Evolutionary conservation across 345 rosid genomes (phyloP), one percentile per base, ranked within the genome.

Genomic region (Citrus maxima): DNA sequence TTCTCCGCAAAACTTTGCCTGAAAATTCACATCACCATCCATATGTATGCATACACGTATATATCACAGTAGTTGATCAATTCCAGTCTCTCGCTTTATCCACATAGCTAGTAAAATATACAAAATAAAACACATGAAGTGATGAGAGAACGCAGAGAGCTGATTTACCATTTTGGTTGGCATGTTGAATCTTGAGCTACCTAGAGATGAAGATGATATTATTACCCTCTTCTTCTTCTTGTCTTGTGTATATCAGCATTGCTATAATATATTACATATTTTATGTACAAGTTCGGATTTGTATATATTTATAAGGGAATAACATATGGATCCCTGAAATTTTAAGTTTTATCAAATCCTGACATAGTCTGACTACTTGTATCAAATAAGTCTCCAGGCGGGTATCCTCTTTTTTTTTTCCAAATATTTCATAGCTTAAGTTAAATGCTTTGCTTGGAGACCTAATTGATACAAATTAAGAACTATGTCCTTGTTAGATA

Each of bases 1-100:
- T 37, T 69, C 77, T 73, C 60, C 75, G 79, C 80, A 54, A 42
- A 77, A 56, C 38, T 81, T 79, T 27, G 79, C 85, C 92, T 90
- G 93, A 77, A 75, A 80, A 66, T 32, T 35, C 42, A 63, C 18
- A 25, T 28, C 35, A 12, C 18, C 49, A 46, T 2, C 70, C 60
- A 63, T 40, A 0, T 0, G 7, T 46, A 24, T 46, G 51, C 51
- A 46, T 46, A 66, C 24, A 12, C 58, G 63, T 13, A 10, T 35
- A 38, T 35, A 38, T 49, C 1, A 1, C 9, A 46, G 51, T 46
- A 46, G 51, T 46, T 46, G 51, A 46, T 46, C 18, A 46, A 46
- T 19, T 59, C 54, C 56, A 37, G 18, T 21, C 25, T 16, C 27
- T 34, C 12, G 60, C 24, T 27, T 10, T 38, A 27, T n/a, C 14